Base-by-base conservation (phyloP, 306 rosid genomes). In the Dryas drummondii region DNA sequence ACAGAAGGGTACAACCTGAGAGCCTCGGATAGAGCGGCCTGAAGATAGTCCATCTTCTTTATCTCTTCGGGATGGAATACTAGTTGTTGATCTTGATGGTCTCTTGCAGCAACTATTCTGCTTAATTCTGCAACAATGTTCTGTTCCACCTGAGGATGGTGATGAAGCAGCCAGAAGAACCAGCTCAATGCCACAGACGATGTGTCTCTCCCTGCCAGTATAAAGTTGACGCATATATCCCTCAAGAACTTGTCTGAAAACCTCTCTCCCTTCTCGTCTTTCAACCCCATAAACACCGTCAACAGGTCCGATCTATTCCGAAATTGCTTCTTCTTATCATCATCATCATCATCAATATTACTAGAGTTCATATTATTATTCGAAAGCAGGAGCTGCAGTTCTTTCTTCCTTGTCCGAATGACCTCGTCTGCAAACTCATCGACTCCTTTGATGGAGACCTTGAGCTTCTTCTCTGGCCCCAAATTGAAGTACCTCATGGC, bases 131-230 rank as follows among this genome's bases (percentile, higher is more conserved):
- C 85, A 13, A 94, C 46, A 54, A 90, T 91, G 48, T 66, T 86
- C 73, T 81, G 80, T 68, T 91, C 98, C 77, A 88, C 97, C 9
- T 56, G 72, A 10, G 91, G 96, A 68, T 91, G 89, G 71, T 73
- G 81, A 66, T 86, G 76, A 72, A 94, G 81, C 80, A 90, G 78
- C 97, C 94, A 91, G 84, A 94, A 94, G 76, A 94, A 94, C 98
- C 98, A 94, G 79, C 93, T 91, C 84, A 94, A 61, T 13, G 98
- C 98, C 17, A 94, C 98, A 2, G 98, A 94, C 64, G 98, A 94
- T 41, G 98, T 94, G 80, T 94, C 98, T 62, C 98, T 84, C 51
- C 98, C 98, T 2, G 98, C 98, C 14, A 94, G 79, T 49, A 94
- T 88, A 77, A 94, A 91, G 71, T 94, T 94, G 50, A 94, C 98